Conservation (phyloP, 83 land plant genomes). For the Isoetes engelmannii region DNA sequence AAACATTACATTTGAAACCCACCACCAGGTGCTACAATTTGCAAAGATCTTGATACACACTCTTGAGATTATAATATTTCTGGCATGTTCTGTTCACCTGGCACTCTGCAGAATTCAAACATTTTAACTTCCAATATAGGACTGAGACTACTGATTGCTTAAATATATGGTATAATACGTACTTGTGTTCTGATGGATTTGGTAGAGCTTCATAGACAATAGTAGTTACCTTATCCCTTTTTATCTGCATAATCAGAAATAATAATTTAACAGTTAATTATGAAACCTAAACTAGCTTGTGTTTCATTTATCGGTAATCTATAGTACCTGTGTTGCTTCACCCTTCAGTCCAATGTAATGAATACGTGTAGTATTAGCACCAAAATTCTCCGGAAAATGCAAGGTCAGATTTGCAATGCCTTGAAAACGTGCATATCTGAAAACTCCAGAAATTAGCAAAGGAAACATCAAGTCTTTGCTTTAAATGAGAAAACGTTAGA, state of each 20-base stretch:
- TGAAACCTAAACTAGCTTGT: neutral
- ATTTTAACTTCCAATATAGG: neutral
- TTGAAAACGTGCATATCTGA: conserved; percentile 84
- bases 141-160: neutral
- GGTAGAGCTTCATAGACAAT: conserved; percentile 77
- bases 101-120: neutral
- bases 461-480: neutral
- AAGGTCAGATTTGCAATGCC: conserved; percentile 82
- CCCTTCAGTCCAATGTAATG: conserved; percentile 86
- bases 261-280: neutral
- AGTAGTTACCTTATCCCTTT: conserved; percentile 81
- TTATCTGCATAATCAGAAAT: conserved; percentile 43
- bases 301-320: neutral
- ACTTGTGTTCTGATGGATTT: conserved; percentile 37
- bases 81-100: conserved; percentile 12
- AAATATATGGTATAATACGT: neutral
- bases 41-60: too few relatives aligned
- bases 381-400: conserved; percentile 88
- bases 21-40: too few relatives aligned
- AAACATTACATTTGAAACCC: too few relatives aligned
- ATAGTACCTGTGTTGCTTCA: conserved; percentile 80
- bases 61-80: neutral
- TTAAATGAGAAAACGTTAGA: neutral
- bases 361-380: conserved; percentile 63
- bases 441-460: neutral